Conservation (phyloP, 805 yeast species). For the Cyberlindnera americana region DNA sequence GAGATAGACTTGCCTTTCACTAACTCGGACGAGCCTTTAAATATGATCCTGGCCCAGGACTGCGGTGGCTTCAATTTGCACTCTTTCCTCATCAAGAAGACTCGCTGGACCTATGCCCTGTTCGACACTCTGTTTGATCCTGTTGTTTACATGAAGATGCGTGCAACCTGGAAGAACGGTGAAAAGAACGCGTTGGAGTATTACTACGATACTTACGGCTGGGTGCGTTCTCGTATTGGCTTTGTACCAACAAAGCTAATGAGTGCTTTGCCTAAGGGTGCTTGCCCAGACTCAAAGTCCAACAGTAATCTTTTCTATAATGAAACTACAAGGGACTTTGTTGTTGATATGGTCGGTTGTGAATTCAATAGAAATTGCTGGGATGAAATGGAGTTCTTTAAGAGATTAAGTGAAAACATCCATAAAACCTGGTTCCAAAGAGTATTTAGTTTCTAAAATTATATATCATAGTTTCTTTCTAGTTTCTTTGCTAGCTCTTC, state of each 20-base stretch:
- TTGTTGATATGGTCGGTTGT: slow-evolving; percentile 39
- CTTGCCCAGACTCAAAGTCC: slow-evolving; percentile 31
- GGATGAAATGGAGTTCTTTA: slow-evolving; percentile 38
- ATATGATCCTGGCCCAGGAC: slow-evolving; percentile 37
- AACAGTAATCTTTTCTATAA: slow-evolving; percentile 34
- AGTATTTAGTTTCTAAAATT: slow-evolving; percentile 15
- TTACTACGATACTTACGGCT: slow-evolving; percentile 33
- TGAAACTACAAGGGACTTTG: slow-evolving; percentile 35
- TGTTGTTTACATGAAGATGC: slow-evolving; percentile 36
- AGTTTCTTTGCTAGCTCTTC: slow-evolving; percentile 15
- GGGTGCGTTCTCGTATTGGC: slow-evolving; percentile 39
- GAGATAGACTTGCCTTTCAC: slow-evolving; percentile 31
- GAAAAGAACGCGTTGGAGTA: slow-evolving; percentile 39
- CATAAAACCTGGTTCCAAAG: slow-evolving; percentile 32
- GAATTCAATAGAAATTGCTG: slow-evolving; percentile 36
- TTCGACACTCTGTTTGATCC: slow-evolving; percentile 41
- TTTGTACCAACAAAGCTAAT: slow-evolving; percentile 37
- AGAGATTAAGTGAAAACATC: slow-evolving; percentile 29
- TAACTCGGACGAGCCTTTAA: slow-evolving; percentile 32
- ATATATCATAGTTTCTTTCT: slow-evolving; percentile 7
- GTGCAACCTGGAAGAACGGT: slow-evolving; percentile 37
- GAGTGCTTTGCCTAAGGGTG: slow-evolving; percentile 36
- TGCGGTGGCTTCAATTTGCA: slow-evolving; percentile 89
- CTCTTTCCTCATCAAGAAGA: slow-evolving; percentile 47
- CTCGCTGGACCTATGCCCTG: slow-evolving; percentile 36